Conservation (phyloP, 192 early-diverging fungal species). For the Coemansia sp. region DNA sequence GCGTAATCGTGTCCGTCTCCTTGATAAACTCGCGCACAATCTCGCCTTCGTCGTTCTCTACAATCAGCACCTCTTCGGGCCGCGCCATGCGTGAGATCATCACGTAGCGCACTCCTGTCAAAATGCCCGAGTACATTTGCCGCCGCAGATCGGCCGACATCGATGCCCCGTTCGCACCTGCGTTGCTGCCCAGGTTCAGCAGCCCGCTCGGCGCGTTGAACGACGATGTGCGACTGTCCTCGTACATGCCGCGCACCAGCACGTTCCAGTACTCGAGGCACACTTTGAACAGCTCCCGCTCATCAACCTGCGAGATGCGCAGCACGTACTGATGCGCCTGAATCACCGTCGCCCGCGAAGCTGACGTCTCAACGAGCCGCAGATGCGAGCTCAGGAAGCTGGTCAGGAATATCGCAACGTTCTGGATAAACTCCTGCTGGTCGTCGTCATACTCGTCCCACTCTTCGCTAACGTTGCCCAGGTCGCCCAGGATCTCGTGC, state of each 20-base stretch:
- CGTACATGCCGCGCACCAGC: constrained; percentile 84
- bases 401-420: constrained; percentile 90
- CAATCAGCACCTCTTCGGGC: constrained; percentile 96
- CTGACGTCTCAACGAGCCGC: constrained; percentile 61
- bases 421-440: constrained; percentile 96
- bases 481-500: constrained; percentile 41
- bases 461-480: constrained; percentile 72
- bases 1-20: constrained; percentile 95
- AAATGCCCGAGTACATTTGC: constrained; percentile 78
- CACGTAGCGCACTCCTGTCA: constrained; percentile 84
- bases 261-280: constrained; percentile 98
- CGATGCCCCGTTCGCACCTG: constrained; percentile 12
- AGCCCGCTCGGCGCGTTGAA: constrained; percentile 33
- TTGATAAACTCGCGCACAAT: constrained; percentile 97
- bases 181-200: constrained; percentile 40
- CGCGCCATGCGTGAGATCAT: constrained; percentile 99
- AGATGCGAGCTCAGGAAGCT: constrained; percentile 82
- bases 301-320: constrained; percentile 86
- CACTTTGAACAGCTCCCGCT: constrained; percentile 97
- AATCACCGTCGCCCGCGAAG: constrained; percentile 59
- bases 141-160: constrained; percentile 61
- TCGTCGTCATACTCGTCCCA: constrained; percentile 83
- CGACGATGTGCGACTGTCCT: constrained; percentile 64
- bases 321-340: constrained; percentile 89
- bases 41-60: constrained; percentile 99